phyloP scores from a whole-genome alignment of 495 filamentous ascomycete species.

The Penicillium macrosclerotiorum region DNA sequence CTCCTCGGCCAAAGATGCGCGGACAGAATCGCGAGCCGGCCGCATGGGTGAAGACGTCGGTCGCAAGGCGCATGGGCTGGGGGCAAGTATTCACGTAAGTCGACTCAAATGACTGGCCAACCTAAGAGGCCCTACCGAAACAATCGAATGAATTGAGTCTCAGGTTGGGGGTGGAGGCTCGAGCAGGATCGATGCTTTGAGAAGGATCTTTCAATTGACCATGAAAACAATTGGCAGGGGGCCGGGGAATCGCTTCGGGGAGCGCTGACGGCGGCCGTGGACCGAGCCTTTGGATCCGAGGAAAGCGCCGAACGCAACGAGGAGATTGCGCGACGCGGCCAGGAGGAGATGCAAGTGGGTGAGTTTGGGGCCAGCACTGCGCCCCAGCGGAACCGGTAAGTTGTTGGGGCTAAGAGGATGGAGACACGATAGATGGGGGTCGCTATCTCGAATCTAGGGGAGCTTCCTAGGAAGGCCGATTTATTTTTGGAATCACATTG shows the following conservation, averaged over 20 bases:
- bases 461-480: too few species aligned
- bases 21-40: not conserved
- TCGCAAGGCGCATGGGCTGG: slow-evolving; percentile 19
- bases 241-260: slow-evolving; percentile 47
- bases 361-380: slow-evolving; percentile 9
- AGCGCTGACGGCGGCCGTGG: slow-evolving; percentile 35
- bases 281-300: slow-evolving; percentile 38
- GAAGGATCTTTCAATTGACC: not conserved
- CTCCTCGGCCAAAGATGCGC: not conserved
- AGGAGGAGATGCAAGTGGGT: slow-evolving; percentile 34
- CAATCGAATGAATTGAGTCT: too few species aligned
- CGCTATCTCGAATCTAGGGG: too few species aligned
- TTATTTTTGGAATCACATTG: too few species aligned
- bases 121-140: too few species aligned
- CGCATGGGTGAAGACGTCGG: slow-evolving; percentile 8
- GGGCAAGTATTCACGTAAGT: slow-evolving; percentile 41
- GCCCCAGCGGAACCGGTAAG: not conserved
- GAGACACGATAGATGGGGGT: too few species aligned
- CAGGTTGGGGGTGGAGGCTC: too few species aligned
- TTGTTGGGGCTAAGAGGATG: not conserved
- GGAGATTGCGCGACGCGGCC: slow-evolving; percentile 35
- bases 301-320: slow-evolving; percentile 37
- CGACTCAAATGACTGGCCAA: not conserved
- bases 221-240: slow-evolving; percentile 27
- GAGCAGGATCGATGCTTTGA: too few species aligned